Base-by-base conservation (phyloP, 83 land plant species). In the Picea engelmannii region DNA sequence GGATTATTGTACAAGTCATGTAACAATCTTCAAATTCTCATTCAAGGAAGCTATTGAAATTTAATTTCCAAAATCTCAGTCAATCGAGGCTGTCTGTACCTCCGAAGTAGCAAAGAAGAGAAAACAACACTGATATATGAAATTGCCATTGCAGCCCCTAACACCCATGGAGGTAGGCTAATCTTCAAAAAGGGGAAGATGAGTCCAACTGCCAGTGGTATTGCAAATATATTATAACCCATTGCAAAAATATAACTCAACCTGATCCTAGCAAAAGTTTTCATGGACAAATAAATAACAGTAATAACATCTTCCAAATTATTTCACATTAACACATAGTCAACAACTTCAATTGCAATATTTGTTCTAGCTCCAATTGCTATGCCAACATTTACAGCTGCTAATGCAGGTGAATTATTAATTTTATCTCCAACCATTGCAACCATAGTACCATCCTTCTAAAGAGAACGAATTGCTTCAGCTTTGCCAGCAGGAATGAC, bases 221-320 rank as follows among this genome's bases (percentile, higher is more conserved):
- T 92, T 13, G 96, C 98, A 21, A 95, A 70, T 6, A 97, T 82
- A 85, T 97, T 97, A 35, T 97, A 97, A 5, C 92, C 96, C 96
- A 97, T 92, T 24, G 99, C 99, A 92, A 97, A 97, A 17, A 92
- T 79, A 78, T 95, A 95, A 82, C 95, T 97, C 88, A 87, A 83
- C 12, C 88, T 79, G 61, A 97, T 97, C 0, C 99, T 86, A 11
- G 92, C 24, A 38, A 97, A 90, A 1, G 98, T 95, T 82, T 94
- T 97, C 82, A 94, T 85, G 0, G 99, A 97, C 74, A 97, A 90
- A 81, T 97, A 98, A 40, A 97, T 94, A 58, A 95, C 96, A 52
- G 98, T 97, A 52, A 95, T 93, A 40, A 97, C 98, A 79, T 95
- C 98, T 81, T 97, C 99, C 62, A 97, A 90, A 83, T 80, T 95